A percentile compares a stretch with the other conserved stretches of the same genome.
Evolutionary conservation across 192 early-diverging fungal genomes (phyloP).

Genomic region (Podila minutissima): DNA sequence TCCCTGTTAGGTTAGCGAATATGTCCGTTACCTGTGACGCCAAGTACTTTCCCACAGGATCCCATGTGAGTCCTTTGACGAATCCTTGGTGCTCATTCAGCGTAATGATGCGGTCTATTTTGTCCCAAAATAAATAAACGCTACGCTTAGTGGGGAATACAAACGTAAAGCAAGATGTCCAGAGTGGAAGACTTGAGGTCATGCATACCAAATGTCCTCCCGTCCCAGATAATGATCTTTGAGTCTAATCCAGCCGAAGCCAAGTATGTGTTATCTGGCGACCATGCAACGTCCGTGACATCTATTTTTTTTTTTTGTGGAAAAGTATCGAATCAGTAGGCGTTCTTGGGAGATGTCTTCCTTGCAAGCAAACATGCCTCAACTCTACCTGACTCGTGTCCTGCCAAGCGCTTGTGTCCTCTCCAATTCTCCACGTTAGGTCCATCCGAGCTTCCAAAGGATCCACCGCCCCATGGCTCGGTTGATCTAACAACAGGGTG

Average conservation of each 20-base stretch:
- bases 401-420: conserved; percentile 76
- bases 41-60: conserved; percentile 93
- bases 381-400: conserved; percentile 78
- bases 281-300: conserved; percentile 94
- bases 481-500: conserved; percentile 24
- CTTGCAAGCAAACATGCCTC: not conserved
- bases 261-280: conserved; percentile 82
- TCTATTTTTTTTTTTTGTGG: conserved; percentile 57
- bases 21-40: conserved; percentile 77
- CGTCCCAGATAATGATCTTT: conserved; percentile 88
- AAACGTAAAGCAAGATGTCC: not conserved
- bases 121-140: not conserved
- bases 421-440: conserved; percentile 78
- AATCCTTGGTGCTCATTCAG: conserved; percentile 83
- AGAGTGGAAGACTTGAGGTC: not conserved
- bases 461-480: conserved; percentile 48
- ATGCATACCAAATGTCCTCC: conserved; percentile 73
- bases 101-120: conserved; percentile 65
- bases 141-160: not conserved
- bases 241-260: conserved; percentile 93
- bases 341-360: not conserved
- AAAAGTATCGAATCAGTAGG: not conserved
- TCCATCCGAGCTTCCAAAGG: conserved; percentile 59
- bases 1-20: too few relatives aligned
- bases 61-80: conserved; percentile 97